Evolutionary conservation across 73 alveolate genomes (phyloP).

Genomic region (Urostyla sp.): DNA sequence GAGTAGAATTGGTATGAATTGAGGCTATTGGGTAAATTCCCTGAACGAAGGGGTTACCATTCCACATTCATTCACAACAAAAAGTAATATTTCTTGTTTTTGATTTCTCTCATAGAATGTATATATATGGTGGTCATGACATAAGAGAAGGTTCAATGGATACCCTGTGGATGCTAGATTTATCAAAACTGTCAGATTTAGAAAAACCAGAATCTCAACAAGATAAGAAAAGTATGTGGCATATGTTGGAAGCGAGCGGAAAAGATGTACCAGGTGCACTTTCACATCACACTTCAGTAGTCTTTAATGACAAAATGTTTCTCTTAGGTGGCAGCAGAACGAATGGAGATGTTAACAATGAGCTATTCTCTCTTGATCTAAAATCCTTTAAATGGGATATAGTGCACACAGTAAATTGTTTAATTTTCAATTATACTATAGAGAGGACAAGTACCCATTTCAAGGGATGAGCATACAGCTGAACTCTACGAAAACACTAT

Average conservation of each 20-base stretch:
- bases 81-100: background rate
- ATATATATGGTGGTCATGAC: conserved; percentile 80
- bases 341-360: conserved; percentile 32
- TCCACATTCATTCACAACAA: conserved; percentile 57
- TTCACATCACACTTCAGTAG: conserved; percentile 63
- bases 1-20: conserved; percentile 67
- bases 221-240: conserved; percentile 28
- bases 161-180: conserved; percentile 47
- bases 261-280: conserved; percentile 41
- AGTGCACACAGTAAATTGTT: background rate
- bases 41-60: conserved; percentile 71
- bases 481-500: conserved; percentile 36
- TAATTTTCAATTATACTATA: background rate
- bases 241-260: conserved; percentile 6
- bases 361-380: conserved; percentile 16
- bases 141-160: conserved; percentile 68
- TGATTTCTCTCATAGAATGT: conserved; percentile 35
- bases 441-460: conserved; percentile 46
- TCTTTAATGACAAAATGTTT: conserved; percentile 51
- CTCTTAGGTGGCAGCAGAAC: conserved; percentile 73
- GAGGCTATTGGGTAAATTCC: conserved; percentile 54
- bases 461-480: conserved; percentile 73
- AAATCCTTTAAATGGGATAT: conserved; percentile 30
- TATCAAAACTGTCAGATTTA: conserved; percentile 3
- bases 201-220: conserved; percentile 5